Evolutionary conservation across 306 rosid species (phyloP).

Genomic region (Pterocarpus santalinus): DNA sequence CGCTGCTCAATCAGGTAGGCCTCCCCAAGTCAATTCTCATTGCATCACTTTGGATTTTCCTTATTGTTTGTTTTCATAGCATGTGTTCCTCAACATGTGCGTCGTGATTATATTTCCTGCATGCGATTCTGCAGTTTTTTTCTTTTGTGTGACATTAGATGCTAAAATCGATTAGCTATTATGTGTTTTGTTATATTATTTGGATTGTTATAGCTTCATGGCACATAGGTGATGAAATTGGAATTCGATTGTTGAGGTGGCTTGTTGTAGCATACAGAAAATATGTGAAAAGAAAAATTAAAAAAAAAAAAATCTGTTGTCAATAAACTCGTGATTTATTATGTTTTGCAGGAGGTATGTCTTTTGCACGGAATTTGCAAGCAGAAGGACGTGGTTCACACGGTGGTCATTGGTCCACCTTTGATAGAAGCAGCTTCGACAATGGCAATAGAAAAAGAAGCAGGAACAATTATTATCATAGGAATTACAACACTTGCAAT

Average conservation of each 20-base stretch:
- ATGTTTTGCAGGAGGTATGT: constrained; percentile 68
- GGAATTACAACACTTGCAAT: constrained; percentile 52
- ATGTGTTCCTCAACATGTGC: not conserved
- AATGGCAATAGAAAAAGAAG: constrained; percentile 60
- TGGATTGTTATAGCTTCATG: not conserved
- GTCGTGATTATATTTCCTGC: not conserved
- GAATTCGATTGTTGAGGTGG: not conserved
- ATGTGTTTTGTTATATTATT: not conserved
- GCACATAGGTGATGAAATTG: not conserved
- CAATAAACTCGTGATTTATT: too few species aligned
- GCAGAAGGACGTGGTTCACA: constrained; percentile 57
- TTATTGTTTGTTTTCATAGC: too few species aligned
- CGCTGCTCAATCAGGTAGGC: constrained; percentile 41
- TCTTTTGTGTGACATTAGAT: not conserved
- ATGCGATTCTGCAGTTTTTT: not conserved
- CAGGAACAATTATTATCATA: constrained; percentile 54
- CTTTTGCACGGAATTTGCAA: constrained; percentile 62
- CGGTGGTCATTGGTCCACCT: constrained; percentile 62
- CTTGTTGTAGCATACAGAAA: not conserved
- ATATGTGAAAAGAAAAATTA: not conserved
- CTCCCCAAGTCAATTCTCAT: not conserved
- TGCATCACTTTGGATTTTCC: too few species aligned
- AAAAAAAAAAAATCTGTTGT: not conserved
- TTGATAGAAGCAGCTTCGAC: constrained; percentile 54
- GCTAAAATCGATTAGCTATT: not conserved